Percentiles rank a stretch among this genome's conserved stretches.
phyloP scores from a whole-genome alignment of 192 early-diverging fungal genomes.

The Backusella luteola region DNA sequence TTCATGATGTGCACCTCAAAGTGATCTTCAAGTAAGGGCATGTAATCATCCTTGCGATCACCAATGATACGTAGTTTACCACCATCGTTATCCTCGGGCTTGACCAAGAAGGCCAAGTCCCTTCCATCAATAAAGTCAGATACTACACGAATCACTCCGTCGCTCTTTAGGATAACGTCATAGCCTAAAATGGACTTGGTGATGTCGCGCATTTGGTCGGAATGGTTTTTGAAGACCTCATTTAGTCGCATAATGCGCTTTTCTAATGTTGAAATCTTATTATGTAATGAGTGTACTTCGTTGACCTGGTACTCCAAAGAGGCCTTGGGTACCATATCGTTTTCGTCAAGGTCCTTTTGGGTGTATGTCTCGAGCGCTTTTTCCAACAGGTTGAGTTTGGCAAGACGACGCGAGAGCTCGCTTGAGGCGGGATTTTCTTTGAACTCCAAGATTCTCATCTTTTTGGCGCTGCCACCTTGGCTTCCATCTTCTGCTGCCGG shows the following conservation, averaged over 20 bases:
- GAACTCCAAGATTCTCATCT: background rate
- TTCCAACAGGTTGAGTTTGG: background rate
- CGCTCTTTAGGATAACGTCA: background rate
- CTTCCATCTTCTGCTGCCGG: background rate
- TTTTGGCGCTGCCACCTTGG: background rate
- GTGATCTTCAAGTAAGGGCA: background rate
- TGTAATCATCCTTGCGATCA: background rate
- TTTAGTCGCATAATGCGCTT: background rate
- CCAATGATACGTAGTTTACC: background rate
- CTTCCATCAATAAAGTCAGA: background rate
- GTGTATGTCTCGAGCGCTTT: background rate
- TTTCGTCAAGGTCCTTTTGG: background rate
- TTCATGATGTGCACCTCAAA: background rate
- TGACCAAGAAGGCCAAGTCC: background rate
- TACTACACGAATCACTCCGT: background rate
- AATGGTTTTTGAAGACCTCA: background rate
- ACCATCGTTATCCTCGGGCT: background rate
- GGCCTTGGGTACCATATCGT: background rate
- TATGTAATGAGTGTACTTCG: background rate
- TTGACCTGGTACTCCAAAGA: background rate
- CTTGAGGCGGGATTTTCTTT: background rate
- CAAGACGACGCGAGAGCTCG: background rate
- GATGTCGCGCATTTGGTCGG: background rate
- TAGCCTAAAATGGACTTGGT: background rate
- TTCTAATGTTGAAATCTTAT: background rate